phyloP scores from a whole-genome alignment of 2,329 filamentous ascomycete species.

The Fonsecaea erecta region DNA sequence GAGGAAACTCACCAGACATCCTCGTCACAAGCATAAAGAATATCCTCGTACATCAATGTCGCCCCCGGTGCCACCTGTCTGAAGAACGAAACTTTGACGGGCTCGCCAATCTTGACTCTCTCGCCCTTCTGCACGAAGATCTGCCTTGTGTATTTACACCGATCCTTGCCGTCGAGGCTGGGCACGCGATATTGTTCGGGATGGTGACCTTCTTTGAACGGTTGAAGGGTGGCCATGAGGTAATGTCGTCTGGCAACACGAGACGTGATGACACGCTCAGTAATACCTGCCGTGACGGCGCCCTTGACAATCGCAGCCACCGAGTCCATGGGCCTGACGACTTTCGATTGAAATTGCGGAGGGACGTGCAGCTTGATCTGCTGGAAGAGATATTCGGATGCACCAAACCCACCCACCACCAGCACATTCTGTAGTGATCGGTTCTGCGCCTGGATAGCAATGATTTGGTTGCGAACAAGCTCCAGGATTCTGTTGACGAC shows the following conservation, averaged over 20 bases:
- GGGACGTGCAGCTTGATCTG: constrained; percentile 99
- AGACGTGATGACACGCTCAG: constrained; percentile 93
- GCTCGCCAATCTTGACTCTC: constrained; percentile 98
- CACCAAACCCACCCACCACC: constrained; percentile 96
- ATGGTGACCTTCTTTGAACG: constrained; percentile 98
- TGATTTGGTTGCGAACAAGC: constrained; percentile 96
- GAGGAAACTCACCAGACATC: constrained; percentile 67
- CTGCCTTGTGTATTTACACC: constrained; percentile 97
- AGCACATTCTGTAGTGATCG: constrained; percentile 91
- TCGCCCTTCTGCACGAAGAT: constrained; percentile 99
- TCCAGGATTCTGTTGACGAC: constrained; percentile 97
- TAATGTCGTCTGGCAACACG: constrained; percentile 97
- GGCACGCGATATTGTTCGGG: constrained; percentile 97
- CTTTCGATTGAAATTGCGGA: constrained; percentile 97
- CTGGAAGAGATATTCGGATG: constrained; percentile 98
- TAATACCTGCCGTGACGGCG: constrained; percentile 96
- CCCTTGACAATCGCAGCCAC: constrained; percentile 98
- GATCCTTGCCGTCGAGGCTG: constrained; percentile 92
- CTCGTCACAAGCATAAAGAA: constrained; percentile 95
- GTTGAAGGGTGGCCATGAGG: constrained; percentile 97
- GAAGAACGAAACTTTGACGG: constrained; percentile 98
- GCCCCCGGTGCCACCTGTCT: constrained; percentile 95
- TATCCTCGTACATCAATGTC: constrained; percentile 99
- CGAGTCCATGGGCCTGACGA: constrained; percentile 97
- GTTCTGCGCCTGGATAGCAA: constrained; percentile 98